phyloP scores from a whole-genome alignment of 768 basidiomycete genomes.

The Russula ochroleuca region DNA sequence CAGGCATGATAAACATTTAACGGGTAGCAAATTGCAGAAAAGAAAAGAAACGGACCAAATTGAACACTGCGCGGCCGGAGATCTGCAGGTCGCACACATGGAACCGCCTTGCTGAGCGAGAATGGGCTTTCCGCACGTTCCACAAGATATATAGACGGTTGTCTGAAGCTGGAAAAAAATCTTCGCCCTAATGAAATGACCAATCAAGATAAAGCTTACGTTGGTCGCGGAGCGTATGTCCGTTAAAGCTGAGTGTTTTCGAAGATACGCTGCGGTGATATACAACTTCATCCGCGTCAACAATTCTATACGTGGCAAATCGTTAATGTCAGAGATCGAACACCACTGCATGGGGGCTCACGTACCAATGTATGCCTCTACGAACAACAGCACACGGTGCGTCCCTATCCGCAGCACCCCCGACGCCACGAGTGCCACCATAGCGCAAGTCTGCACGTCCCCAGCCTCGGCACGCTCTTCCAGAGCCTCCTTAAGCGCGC shows the following conservation, averaged over 20 bases:
- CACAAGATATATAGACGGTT: slow-evolving; percentile 64
- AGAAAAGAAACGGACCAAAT: slow-evolving; percentile 56
- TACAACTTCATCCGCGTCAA: slow-evolving; percentile 58
- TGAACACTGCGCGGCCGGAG: slow-evolving; percentile 48
- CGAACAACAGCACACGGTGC: slow-evolving; percentile 46
- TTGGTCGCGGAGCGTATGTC: slow-evolving; percentile 50
- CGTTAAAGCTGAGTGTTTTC: slow-evolving; percentile 55
- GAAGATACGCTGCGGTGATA: slow-evolving; percentile 66
- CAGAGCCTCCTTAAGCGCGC: slow-evolving; percentile 13
- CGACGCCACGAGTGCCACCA: slow-evolving; percentile 59
- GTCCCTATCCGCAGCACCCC: slow-evolving; percentile 51
- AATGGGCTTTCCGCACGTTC: slow-evolving; percentile 63
- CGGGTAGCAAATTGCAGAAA: background rate
- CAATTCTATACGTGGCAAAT: slow-evolving; percentile 46
- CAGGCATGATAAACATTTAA: slow-evolving; percentile 5
- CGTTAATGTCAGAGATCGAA: slow-evolving; percentile 7
- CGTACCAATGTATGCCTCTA: slow-evolving; percentile 73
- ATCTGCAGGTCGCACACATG: slow-evolving; percentile 55
- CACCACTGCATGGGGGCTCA: slow-evolving; percentile 4
- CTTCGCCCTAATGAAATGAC: background rate
- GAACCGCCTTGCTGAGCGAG: slow-evolving; percentile 46
- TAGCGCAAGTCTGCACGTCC: slow-evolving; percentile 75
- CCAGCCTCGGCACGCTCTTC: slow-evolving; percentile 44
- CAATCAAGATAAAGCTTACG: slow-evolving; percentile 37
- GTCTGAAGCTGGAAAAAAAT: slow-evolving; percentile 59